These are phyloP conservation scores for Neopestalotiopsis sp. DNA, from an alignment of 2,329 filamentous ascomycete genomes.

Conservation along the genomic window DNA sequence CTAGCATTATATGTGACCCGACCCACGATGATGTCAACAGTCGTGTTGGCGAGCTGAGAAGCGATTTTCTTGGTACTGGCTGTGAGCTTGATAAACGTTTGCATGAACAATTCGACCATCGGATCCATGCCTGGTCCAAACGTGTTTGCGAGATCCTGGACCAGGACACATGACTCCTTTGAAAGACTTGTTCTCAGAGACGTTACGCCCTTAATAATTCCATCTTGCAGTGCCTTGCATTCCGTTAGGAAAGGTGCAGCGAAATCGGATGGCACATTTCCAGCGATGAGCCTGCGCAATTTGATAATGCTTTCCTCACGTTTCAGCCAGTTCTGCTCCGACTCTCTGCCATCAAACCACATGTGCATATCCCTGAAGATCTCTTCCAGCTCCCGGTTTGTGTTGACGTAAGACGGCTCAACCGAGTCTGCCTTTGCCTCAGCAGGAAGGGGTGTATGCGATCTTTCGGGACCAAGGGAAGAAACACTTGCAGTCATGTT, in stretches of 20 bases:
- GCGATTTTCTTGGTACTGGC: constrained; percentile 92
- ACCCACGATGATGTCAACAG: constrained; percentile 80
- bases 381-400: constrained; percentile 86
- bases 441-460: constrained; percentile 61
- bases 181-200: constrained; percentile 90
- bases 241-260: constrained; percentile 71
- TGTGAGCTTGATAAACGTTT: constrained; percentile 87
- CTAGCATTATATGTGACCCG: constrained; percentile 80
- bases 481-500: constrained; percentile 58
- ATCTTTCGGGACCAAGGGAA: constrained; percentile 53
- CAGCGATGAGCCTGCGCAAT: constrained; percentile 78
- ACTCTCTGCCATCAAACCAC: constrained; percentile 85
- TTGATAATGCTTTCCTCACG: constrained; percentile 82
- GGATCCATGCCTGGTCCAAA: constrained; percentile 82
- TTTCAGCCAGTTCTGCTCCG: constrained; percentile 88
- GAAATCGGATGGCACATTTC: constrained; percentile 83
- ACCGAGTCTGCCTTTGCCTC: constrained; percentile 72
- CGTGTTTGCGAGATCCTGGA: constrained; percentile 82
- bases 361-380: constrained; percentile 80
- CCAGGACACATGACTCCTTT: constrained; percentile 80
- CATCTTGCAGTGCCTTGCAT: constrained; percentile 79
- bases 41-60: constrained; percentile 80
- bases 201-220: constrained; percentile 83
- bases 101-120: constrained; percentile 88
- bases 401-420: constrained; percentile 84